A percentile compares a stretch with the other conserved stretches of the same genome.
Conservation (phyloP, 768 basidiomycete genomes). For the Austroboletus festivus region DNA sequence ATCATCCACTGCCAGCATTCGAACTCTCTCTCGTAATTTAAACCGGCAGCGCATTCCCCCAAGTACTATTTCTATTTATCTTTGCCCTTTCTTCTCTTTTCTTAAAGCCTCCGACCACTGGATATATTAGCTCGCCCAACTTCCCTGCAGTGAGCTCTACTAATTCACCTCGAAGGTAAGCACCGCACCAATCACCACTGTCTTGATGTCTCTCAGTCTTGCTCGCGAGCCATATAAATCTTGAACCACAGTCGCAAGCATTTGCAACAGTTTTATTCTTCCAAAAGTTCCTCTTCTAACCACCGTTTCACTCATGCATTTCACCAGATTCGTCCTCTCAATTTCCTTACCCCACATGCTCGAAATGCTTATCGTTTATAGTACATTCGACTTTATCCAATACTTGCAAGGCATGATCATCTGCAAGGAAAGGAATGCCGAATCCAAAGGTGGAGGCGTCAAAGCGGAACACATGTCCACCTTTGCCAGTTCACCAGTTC, state of each 20-base stretch:
- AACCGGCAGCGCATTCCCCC: too few species aligned
- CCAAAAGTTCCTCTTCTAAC: not conserved
- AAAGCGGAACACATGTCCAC: slow-evolving; percentile 5
- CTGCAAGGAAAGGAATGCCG: not conserved
- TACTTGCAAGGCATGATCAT: not conserved
- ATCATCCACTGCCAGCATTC: too few species aligned
- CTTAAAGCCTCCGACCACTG: too few species aligned
- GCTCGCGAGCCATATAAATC: not conserved
- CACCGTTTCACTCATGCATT: slow-evolving; percentile 3
- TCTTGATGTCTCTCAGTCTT: not conserved
- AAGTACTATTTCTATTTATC: too few species aligned
- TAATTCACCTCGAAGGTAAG: not conserved
- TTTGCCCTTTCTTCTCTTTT: too few species aligned
- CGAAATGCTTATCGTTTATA: slow-evolving; percentile 6
- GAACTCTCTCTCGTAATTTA: too few species aligned
- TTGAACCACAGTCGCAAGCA: not conserved
- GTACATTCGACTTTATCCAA: slow-evolving; percentile 4
- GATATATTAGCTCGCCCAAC: too few species aligned
- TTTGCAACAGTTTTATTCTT: not conserved
- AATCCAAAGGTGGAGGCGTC: slow-evolving; percentile 15
- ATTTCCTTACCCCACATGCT: slow-evolving; percentile 5
- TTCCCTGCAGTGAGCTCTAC: too few species aligned
- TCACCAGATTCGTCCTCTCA: not conserved
- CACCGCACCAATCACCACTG: not conserved
- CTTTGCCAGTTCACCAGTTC: slow-evolving; percentile 18